Evolutionary conservation across 371 early-diverging fungal genomes (phyloP), one percentile per base, ranked within the genome.

Genomic region (Mortierella sp.): DNA sequence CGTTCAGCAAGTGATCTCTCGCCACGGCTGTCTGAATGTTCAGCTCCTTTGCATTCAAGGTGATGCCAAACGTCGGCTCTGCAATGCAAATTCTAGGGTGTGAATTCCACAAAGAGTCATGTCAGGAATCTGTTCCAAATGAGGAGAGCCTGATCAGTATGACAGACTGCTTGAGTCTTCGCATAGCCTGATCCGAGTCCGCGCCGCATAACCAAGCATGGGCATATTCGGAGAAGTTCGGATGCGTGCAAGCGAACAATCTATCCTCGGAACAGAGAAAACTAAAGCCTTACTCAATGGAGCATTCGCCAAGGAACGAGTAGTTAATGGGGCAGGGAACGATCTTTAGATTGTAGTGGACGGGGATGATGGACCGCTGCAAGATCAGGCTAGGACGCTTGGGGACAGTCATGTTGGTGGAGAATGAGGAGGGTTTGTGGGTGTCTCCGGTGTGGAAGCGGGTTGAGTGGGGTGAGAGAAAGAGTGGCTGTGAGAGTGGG

Each of bases 261-360:
- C n/a, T n/a, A 7, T 34, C 4, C 10, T 34, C 10, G 34, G 34
- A 4, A 10, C 34, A 34, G 34, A 34, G 46, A 52, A 44, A 43
- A 34, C 3, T 2, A 44, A 25, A 16, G 6, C 14, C 68, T 60
- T 76, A 76, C 76, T 76, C 76, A 34, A 76, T 64, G 25, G 76
- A 68, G 43, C 68, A 67, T 45, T 68, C 69, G 47, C 76, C 76
- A n/a, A 76, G 69, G 44, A 76, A 76, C 3, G 68, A 68, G 50
- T 60, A 76, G 51, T 76, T 64, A 54, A 76, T 64, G 1, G 76
- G 76, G 57, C 76, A 76, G 21, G 76, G 76, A 12, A 76, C 64
- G 34, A 76, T 76, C 61, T 76, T 76, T 16, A 76, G 60, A 31
- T 47, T 63, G 54, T 76, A 76, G 51, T 76, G 76, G 48, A 68